Conservation (phyloP, 345 rosid species). For the Rhodamnia rubescens region DNA sequence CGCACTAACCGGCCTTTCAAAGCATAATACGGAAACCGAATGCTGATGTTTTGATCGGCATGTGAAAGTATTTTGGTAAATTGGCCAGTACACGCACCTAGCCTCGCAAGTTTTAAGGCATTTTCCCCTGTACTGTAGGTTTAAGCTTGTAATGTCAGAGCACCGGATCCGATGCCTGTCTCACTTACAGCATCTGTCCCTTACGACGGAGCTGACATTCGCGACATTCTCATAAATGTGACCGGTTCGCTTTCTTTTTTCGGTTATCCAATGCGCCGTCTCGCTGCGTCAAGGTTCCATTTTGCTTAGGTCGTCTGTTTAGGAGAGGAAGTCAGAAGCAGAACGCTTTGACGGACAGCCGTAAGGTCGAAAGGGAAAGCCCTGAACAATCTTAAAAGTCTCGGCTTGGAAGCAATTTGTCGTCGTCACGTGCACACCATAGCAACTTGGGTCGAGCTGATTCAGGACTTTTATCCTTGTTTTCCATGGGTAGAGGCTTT, state of each 20-base stretch:
- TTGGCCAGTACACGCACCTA: no score
- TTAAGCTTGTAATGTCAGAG: background rate
- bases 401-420: background rate
- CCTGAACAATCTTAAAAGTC: background rate
- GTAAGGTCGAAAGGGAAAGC: background rate
- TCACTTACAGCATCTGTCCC: background rate
- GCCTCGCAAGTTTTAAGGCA: no score
- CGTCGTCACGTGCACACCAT: accelerated
- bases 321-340: background rate
- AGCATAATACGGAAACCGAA: no score
- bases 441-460: background rate
- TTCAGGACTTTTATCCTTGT: background rate
- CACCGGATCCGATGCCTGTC: background rate
- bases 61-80: no score
- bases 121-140: no score
- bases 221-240: background rate
- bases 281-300: no score
- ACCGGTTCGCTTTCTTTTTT: background rate
- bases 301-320: background rate
- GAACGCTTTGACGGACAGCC: background rate
- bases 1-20: no score
- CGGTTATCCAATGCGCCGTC: background rate
- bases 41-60: no score
- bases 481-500: background rate
- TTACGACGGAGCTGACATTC: background rate